phyloP scores from a whole-genome alignment of 23 red algal genomes.

The Cyanidioschyzon merolae region DNA sequence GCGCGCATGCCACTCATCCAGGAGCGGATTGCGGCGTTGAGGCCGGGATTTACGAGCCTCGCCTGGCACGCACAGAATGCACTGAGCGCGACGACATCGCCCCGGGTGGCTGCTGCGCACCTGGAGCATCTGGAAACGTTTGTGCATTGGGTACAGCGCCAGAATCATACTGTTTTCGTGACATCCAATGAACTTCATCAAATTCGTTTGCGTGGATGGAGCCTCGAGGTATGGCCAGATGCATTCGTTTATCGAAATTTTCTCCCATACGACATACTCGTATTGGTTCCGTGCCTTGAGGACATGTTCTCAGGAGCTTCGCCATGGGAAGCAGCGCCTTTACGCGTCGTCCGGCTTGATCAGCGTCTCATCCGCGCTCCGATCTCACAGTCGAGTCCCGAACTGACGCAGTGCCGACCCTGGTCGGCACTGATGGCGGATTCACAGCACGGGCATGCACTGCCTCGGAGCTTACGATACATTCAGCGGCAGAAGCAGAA shows the following conservation, averaged over 20 bases:
- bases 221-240: slow-evolving; percentile 34
- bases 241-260: slow-evolving; percentile 40
- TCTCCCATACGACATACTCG: not conserved
- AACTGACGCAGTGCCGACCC: no score
- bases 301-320: not conserved
- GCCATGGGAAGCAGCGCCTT: not conserved
- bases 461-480: no score
- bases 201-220: slow-evolving; percentile 42
- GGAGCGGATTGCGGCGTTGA: not conserved
- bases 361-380: no score
- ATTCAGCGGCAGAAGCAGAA: no score
- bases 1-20: not conserved
- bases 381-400: no score
- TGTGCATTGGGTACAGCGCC: slow-evolving; percentile 17
- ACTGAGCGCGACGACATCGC: slow-evolving; percentile 19
- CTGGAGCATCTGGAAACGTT: slow-evolving; percentile 9
- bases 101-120: not conserved
- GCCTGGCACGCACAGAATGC: slow-evolving; percentile 69
- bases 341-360: not conserved
- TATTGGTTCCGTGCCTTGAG: slow-evolving; percentile 2
- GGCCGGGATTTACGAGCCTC: slow-evolving; percentile 29
- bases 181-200: slow-evolving; percentile 51
- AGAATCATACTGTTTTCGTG: slow-evolving; percentile 32
- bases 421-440: no score
- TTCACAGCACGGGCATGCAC: no score